phyloP scores from a whole-genome alignment of 441 rosid species.

The Dalechampia spathulata region DNA sequence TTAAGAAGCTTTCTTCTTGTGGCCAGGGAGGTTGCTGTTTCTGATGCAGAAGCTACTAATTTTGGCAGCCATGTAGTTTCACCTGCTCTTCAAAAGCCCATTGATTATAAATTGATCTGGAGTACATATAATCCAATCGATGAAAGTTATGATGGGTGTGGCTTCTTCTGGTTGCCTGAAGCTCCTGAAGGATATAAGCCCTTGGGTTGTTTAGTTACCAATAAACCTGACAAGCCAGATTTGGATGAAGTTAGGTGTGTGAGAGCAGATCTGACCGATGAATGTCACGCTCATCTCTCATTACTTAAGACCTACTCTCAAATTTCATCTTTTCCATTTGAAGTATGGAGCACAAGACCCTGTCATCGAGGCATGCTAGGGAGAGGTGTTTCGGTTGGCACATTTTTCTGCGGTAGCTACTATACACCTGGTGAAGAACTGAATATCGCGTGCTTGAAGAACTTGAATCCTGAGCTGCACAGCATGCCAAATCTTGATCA shows the following conservation, averaged over 20 bases:
- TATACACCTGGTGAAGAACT: constrained; percentile 29
- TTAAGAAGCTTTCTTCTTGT: constrained; percentile 59
- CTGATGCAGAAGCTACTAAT: constrained; percentile 11
- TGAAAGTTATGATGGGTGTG: constrained; percentile 28
- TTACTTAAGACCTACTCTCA: constrained; percentile 27
- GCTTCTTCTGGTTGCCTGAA: constrained; percentile 77
- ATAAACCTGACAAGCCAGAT: constrained; percentile 40
- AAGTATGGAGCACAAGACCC: constrained; percentile 64
- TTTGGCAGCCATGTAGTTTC: constrained; percentile 3
- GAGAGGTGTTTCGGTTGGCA: constrained; percentile 61
- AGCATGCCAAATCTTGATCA: constrained; percentile 75
- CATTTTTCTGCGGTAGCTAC: constrained; percentile 52
- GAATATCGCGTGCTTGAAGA: constrained; percentile 50
- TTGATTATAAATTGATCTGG: constrained; percentile 59
- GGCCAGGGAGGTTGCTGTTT: constrained; percentile 36
- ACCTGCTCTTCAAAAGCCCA: constrained; percentile 57
- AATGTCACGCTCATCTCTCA: constrained; percentile 39
- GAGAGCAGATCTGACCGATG: constrained; percentile 63
- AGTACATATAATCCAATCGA: constrained; percentile 42
- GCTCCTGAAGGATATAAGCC: constrained; percentile 66
- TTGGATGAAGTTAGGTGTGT: constrained; percentile 70
- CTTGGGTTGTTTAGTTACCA: constrained; percentile 61
- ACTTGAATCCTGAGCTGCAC: constrained; percentile 37
- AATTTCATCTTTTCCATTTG: constrained; percentile 35
- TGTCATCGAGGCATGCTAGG: constrained; percentile 49